phyloP scores from a whole-genome alignment of 805 yeast species.

The Brettanomyces bruxellensis region DNA sequence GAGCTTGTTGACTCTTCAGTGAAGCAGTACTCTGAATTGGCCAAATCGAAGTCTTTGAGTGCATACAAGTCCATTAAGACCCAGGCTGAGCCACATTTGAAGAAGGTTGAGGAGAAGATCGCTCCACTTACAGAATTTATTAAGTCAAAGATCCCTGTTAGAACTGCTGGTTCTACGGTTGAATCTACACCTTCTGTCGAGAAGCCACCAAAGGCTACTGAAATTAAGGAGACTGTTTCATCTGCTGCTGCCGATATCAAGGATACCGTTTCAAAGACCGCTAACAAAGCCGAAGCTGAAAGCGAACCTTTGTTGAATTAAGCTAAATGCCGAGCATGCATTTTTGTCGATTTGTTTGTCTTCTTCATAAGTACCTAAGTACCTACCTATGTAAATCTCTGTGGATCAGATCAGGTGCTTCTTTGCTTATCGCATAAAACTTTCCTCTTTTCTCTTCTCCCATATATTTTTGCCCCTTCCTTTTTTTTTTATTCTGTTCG shows the following conservation, averaged over 20 bases:
- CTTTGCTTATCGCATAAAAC: background rate
- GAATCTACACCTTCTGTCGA: conserved; percentile 5
- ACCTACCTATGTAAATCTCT: too few species aligned
- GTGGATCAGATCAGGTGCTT: background rate
- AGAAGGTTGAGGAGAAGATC: conserved; percentile 46
- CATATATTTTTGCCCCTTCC: too few species aligned
- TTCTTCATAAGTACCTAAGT: too few species aligned
- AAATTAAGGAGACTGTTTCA: conserved; percentile 1
- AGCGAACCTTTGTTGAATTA: conserved; percentile 2
- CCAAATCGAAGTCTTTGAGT: conserved; percentile 43
- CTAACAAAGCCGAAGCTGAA: conserved; percentile 5
- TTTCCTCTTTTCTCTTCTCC: background rate
- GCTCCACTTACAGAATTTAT: conserved; percentile 61
- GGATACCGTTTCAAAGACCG: conserved; percentile 1
- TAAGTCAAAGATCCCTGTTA: conserved; percentile 45
- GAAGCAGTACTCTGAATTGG: conserved; percentile 34
- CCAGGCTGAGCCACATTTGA: conserved; percentile 47
- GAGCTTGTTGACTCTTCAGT: conserved; percentile 65
- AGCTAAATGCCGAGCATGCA: background rate
- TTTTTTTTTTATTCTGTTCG: background rate
- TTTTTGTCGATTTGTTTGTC: background rate
- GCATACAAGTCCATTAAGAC: conserved; percentile 28
- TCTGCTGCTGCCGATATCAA: conserved; percentile 3
- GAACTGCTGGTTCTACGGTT: conserved; percentile 69
- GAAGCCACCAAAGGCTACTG: conserved; percentile 8